These are phyloP conservation scores for Magnaporthiopsis incrustans DNA, from an alignment of 2,329 filamentous ascomycete genomes.

Conservation along the genomic window DNA sequence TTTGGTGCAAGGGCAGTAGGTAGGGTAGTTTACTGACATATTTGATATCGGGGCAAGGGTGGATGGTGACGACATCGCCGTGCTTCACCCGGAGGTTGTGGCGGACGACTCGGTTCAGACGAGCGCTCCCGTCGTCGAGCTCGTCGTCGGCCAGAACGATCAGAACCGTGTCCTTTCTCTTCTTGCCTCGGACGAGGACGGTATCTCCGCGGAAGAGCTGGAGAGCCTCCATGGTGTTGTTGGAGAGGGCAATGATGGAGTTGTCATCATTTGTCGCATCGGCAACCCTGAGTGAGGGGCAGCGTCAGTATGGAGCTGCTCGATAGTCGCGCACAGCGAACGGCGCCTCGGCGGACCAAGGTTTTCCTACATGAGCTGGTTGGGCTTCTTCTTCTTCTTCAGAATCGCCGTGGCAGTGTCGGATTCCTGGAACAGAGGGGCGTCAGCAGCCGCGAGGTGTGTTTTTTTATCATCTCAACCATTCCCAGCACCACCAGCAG, in stretches of 20 bases:
- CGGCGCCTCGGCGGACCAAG: neutral
- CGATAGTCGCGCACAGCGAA: neutral
- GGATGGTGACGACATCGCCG: slow-evolving; percentile 93
- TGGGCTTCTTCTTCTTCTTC: slow-evolving; percentile 99
- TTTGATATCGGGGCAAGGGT: slow-evolving; percentile 99
- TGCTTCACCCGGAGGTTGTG: slow-evolving; percentile 99
- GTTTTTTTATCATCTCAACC: neutral
- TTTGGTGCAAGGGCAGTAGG: neutral
- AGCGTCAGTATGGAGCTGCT: neutral
- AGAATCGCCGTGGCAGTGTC: slow-evolving; percentile 93
- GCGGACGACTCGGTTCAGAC: slow-evolving; percentile 96
- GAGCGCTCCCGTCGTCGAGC: slow-evolving; percentile 90
- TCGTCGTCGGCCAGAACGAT: slow-evolving; percentile 98
- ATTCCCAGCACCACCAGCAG: neutral
- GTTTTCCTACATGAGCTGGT: slow-evolving; percentile 78
- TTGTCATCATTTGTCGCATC: slow-evolving; percentile 99
- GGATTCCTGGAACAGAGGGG: slow-evolving; percentile 55
- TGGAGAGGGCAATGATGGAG: slow-evolving; percentile 96
- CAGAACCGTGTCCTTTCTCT: slow-evolving; percentile 97
- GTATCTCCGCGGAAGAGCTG: slow-evolving; percentile 98
- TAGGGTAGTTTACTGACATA: slow-evolving; percentile 58
- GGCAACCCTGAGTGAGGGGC: slow-evolving; percentile 61
- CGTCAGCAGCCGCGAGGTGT: slow-evolving; percentile 17
- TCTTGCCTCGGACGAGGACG: slow-evolving; percentile 97
- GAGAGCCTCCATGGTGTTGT: slow-evolving; percentile 97